Base-by-base conservation (phyloP, 2,329 filamentous ascomycete species). In the Monosporascus sp. region DNA sequence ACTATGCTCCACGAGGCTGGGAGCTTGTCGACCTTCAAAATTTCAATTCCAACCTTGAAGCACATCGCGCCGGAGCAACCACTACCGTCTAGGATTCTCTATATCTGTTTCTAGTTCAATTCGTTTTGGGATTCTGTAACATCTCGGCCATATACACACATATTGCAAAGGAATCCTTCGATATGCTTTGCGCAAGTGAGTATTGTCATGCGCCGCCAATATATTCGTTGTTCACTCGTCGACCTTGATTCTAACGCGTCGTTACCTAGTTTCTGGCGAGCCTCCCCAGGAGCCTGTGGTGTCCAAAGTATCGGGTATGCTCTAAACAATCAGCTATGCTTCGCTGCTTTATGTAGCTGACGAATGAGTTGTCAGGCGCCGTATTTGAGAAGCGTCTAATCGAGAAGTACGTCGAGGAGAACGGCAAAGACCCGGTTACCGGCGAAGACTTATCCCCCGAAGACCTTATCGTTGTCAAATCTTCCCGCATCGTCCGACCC, bases 341-440 rank as follows among this genome's bases (percentile, higher is more conserved):
- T 45, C 31, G 39, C 46, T 51, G 47, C 52, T 46, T 52, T 27
- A 50, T 35, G 47, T 31, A 47, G 46, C 68, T 75, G 64, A 73
- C 62, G 41, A 45, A 18, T 20, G 37, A 58, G 49, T 46, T 50
- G 37, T 47, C 67, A 90, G 90, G 93, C 64, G 87, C 88, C 69
- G 84, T 97, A 49, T 99, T 95, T 72, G 94, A 99, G 75, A 96
- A 90, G 75, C 88, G 93, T 49, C 80, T 99, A 58, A 93, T 99
- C 65, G 91, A 97, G 71, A 89, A 93, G 63, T 96, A 97, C 70
- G 91, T 99, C 66, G 82, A 88, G 60, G 90, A 97, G 72, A 84
- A 97, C 72, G 90, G 89, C 65, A 95, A 90, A 61, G 94, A 99
- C 65, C 94, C 94, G 31, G 86, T 91, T 54, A 94, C 88, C 52